Conservation (phyloP, 306 rosid genomes). For the Casuarina glauca region DNA sequence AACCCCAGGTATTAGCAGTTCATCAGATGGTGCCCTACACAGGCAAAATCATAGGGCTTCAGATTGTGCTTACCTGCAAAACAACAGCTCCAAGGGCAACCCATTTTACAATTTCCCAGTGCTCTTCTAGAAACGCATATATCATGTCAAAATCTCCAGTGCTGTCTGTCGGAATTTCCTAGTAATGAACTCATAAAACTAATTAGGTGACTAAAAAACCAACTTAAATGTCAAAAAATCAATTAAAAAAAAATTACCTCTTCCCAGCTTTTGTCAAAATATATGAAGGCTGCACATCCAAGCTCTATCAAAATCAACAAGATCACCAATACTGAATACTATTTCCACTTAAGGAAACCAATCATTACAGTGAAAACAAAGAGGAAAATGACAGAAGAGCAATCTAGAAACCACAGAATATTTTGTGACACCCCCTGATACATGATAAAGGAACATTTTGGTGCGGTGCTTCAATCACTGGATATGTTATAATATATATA, state of each 20-base stretch:
- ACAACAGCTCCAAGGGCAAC: constrained; percentile 82
- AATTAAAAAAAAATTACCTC: constrained; percentile 41
- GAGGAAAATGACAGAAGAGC: constrained; percentile 1
- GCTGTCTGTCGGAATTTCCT: constrained; percentile 77
- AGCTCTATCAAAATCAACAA: constrained; percentile 74
- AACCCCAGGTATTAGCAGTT: background rate
- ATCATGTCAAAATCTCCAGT: constrained; percentile 80
- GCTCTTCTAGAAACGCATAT: constrained; percentile 58
- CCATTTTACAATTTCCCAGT: constrained; percentile 79
- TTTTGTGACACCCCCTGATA: background rate
- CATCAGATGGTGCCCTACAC: background rate
- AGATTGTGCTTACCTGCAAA: constrained; percentile 65
- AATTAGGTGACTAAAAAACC: constrained; percentile 34
- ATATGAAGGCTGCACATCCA: constrained; percentile 83
- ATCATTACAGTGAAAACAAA: background rate
- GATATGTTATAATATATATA: background rate
- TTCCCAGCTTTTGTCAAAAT: constrained; percentile 88
- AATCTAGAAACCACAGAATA: constrained; percentile 17
- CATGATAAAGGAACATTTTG: constrained; percentile 4
- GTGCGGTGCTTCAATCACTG: background rate
- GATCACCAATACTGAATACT: constrained; percentile 76
- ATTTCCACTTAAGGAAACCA: constrained; percentile 65
- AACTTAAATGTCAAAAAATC: constrained; percentile 31
- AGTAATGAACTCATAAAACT: constrained; percentile 19
- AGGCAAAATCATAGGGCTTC: constrained; percentile 5